Evolutionary conservation across 2,329 filamentous ascomycete genomes (phyloP), one percentile per base, ranked within the genome.

Genomic region (Diplodia corticola): DNA sequence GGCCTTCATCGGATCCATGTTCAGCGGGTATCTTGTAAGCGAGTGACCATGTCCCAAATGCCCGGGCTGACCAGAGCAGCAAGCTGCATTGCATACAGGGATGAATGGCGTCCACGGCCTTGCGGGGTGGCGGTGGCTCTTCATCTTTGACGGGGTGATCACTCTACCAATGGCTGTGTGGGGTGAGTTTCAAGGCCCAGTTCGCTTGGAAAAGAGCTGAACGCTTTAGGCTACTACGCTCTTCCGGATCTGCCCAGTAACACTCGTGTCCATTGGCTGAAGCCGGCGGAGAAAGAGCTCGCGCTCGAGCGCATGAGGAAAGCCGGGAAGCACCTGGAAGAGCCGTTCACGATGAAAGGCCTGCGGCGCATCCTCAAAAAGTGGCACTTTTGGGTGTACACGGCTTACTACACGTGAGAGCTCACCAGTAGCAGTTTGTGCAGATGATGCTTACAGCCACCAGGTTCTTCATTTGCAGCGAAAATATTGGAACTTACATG

Each of bases 111-210:
- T 70, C 22, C 69, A 63, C 2, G 69, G 70, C 13, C 70, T 75
- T 15, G 66, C 69, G 49, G 72, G 72, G 10, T 75, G 72, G 73
- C 71, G 72, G 37, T 75, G 73, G 72, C 71, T 75, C 0, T 75
- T 75, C 24, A 67, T 75, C 17, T 71, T 75, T 40, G 72, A 75
- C 10, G 72, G 73, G 4, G 70, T 71, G 13, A 73, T 74, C 70
- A 73, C 72, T 7, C 70, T 75, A 5, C 72, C 72, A 2, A 73
- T 75, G 49, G 73, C 72, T 4, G 70, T 74, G 72, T 74, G 28
- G 73, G 73, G 15, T 67, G 72, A 9, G 63, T 71, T n/a, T 15
- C n/a, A 15, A n/a, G 2, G n/a, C 4, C 17, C 9, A 20, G 6
- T 2, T 44, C 17, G 6, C 7, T 44, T n/a, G 17, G 17, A 44